Evolutionary conservation across 192 early-diverging fungal genomes (phyloP), one percentile per base, ranked within the genome.

Genomic region (Coemansia sp.): DNA sequence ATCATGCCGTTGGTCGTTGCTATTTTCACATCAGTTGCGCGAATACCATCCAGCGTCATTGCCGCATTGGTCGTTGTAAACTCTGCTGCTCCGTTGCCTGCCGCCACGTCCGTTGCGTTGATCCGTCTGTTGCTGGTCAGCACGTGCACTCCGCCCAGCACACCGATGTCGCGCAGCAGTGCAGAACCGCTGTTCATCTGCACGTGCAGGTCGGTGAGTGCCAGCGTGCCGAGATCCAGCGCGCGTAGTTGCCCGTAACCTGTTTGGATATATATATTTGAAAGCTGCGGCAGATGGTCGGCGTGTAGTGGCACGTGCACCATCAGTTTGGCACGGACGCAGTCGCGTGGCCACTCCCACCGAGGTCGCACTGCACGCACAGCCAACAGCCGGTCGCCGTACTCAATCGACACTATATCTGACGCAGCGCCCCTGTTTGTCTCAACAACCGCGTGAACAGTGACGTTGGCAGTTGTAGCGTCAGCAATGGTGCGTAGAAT

Each of bases 281-380:
- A 22, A 4, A 52, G 17, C 10, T 22, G 4, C 8, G 38, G 23
- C 19, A 34, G 24, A 42, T 13, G 4, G 12, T 37, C 30, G 12
- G 18, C 39, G 0, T n/a, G 38, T 0, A 13, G 17, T 0, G 73
- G 73, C 0, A 60, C 19, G 25, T 25, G 43, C 22, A 76, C 37
- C 15, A 55, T 52, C 4, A 76, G 49, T 15, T 58, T 66, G 2
- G 63, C 52, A 0, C 73, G 62, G 4, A 76, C 53, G 11, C 73
- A 76, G 23, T 58, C 67, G 11, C 57, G 22, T n/a, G 48, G 64
- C 71, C 64, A 62, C 21, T 54, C 62, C 66, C 66, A 75, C 37
- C 37, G 40, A 17, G 63, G 60, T 44, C 61, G 30, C 37, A 22
- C 15, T 0, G 63, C 59, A 9, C 51, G 54, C 15, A 69, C 45